These are phyloP conservation scores for Carpinus viminea DNA, from an alignment of 306 rosid genomes.

Conservation along the genomic window DNA sequence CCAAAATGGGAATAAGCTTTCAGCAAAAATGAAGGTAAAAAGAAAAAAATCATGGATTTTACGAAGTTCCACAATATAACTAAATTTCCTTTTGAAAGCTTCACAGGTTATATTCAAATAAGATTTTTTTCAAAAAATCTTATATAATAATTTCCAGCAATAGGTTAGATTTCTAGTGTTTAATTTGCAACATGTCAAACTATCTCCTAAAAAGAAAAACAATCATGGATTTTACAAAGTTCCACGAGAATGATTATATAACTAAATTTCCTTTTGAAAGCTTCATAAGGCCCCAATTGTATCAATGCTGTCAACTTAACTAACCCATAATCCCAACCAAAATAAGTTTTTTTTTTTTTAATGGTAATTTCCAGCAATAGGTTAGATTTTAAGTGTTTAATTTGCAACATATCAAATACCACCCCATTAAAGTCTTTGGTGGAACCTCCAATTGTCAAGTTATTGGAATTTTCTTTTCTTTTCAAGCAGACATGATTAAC, in stretches of 20 bases:
- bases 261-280: neutral
- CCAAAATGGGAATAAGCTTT: neutral
- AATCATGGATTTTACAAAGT: neutral
- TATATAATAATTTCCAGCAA: neutral
- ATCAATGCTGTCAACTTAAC: neutral
- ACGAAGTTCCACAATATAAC: neutral
- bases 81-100: neutral
- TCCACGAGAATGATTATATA: neutral
- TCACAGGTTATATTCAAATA: neutral
- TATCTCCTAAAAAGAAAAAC: neutral
- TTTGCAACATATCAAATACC: neutral
- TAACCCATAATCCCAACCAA: neutral
- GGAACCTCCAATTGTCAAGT: neutral
- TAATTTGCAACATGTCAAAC: neutral
- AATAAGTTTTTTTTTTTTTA: too few species aligned
- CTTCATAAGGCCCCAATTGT: neutral
- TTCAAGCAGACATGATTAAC: neutral
- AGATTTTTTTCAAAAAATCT: too few species aligned
- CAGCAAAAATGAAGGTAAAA: neutral
- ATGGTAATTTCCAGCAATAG: neutral
- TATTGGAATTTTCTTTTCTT: neutral
- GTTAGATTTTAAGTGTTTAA: too few species aligned
- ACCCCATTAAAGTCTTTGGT: neutral
- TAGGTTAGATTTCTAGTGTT: too few species aligned
- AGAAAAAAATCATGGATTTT: neutral